Evolutionary conservation across 2,329 filamentous ascomycete genomes (phyloP).

Genomic region (Massarina eburnea): DNA sequence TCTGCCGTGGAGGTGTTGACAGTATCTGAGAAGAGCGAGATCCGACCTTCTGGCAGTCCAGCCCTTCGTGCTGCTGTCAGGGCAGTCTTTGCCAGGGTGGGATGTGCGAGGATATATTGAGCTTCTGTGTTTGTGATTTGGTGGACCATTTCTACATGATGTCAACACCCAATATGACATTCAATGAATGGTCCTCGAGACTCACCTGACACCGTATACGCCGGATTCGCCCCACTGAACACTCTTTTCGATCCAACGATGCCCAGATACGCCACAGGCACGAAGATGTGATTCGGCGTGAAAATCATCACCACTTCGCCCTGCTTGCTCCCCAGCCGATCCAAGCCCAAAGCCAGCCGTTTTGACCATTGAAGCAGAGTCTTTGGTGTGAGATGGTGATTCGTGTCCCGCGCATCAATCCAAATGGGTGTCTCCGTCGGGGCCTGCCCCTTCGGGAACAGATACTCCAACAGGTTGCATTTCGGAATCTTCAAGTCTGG

Average conservation of each 20-base stretch:
- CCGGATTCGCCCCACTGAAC: conserved; percentile 58
- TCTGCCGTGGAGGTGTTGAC: conserved; percentile 24
- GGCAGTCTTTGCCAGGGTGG: conserved; percentile 29
- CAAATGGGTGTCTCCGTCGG: conserved; percentile 51
- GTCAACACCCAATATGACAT: conserved; percentile 7
- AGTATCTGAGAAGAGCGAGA: conserved; percentile 38
- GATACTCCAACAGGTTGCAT: conserved; percentile 44
- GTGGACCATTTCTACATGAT: conserved; percentile 32
- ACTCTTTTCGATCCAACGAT: conserved; percentile 54
- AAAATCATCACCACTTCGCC: conserved; percentile 57
- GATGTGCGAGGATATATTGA: conserved; percentile 35
- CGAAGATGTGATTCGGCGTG: conserved; percentile 57
- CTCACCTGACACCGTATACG: conserved; percentile 53
- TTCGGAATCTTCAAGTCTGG: conserved; percentile 48
- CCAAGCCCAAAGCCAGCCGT: conserved; percentile 51
- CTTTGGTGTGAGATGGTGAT: conserved; percentile 48
- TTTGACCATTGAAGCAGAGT: conserved; percentile 53
- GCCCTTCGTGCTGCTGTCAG: conserved; percentile 31
- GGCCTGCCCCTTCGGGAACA: conserved; percentile 31
- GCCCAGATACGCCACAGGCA: conserved; percentile 55
- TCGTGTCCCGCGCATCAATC: conserved; percentile 52
- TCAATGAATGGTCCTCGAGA: not conserved
- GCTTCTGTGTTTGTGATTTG: conserved; percentile 39
- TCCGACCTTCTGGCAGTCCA: conserved; percentile 28
- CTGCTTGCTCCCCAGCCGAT: conserved; percentile 47